Evolutionary conservation across 345 rosid genomes (phyloP).

Genomic region (Moricandia moricandioides): DNA sequence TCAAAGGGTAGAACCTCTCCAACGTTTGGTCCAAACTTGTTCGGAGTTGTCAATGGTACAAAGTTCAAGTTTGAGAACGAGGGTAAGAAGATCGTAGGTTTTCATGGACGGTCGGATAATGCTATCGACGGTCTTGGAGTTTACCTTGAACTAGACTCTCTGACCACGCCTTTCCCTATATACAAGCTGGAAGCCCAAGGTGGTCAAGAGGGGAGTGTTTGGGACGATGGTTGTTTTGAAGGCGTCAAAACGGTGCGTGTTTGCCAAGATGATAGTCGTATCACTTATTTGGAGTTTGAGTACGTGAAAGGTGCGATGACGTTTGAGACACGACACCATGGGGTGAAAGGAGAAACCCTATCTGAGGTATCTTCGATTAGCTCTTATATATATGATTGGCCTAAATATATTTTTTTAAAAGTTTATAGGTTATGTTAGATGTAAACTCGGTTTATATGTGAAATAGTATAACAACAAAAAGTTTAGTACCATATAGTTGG

Average conservation of each 20-base stretch:
- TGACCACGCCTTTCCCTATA: not conserved
- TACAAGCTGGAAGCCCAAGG: not conserved
- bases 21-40: constrained; percentile 23
- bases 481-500: not conserved
- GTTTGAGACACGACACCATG: not conserved
- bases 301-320: not conserved
- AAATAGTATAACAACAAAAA: not conserved
- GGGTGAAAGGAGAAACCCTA: constrained; percentile 5
- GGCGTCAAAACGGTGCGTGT: constrained; percentile 1
- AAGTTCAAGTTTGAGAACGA: constrained; percentile 8
- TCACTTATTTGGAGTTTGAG: constrained; percentile 24
- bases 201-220: not conserved
- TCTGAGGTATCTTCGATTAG: constrained; percentile 5
- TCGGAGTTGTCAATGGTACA: constrained; percentile 13
- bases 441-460: not conserved
- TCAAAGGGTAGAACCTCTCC: constrained; percentile 29
- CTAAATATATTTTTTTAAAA: not conserved
- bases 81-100: constrained; percentile 7
- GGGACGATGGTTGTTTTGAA: not conserved
- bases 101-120: not conserved
- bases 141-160: not conserved
- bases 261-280: constrained; percentile 17
- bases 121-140: not conserved
- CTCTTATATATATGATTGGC: not conserved
- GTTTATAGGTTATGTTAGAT: not conserved